A percentile compares a stretch with the other conserved stretches of the same genome.
phyloP scores from a whole-genome alignment of 148 eudicot species.

The Camellia granthamiana region DNA sequence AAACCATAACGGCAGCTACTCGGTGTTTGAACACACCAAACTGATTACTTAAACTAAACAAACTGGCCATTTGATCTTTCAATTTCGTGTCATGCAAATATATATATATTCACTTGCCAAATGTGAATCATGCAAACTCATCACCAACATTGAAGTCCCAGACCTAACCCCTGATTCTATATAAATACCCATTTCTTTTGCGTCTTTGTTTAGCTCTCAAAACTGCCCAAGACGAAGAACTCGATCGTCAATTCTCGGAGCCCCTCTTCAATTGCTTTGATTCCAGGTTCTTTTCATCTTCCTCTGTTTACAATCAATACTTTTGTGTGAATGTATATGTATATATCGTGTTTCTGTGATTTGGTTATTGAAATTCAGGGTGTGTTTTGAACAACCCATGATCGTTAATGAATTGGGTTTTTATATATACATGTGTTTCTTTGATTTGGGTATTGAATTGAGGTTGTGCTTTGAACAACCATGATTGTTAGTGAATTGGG shows the following conservation, averaged over 20 bases:
- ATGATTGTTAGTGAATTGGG: neutral
- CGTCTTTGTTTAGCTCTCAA: neutral
- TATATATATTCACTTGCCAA: neutral
- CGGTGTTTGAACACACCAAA: no score
- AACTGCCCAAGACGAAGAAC: neutral
- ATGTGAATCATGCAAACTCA: neutral
- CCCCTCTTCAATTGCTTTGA: neutral
- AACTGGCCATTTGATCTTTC: no score
- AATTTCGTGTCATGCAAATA: no score
- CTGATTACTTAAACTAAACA: no score
- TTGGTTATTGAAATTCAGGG: neutral
- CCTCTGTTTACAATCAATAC: neutral
- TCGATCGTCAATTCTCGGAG: neutral
- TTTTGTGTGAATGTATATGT: neutral
- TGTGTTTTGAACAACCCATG: neutral
- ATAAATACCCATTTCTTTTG: neutral
- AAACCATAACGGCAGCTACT: no score
- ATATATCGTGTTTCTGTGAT: neutral
- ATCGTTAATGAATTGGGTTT: neutral
- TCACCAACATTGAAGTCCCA: neutral
- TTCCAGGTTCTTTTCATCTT: slow-evolving; percentile 9
- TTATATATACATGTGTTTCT: no score
- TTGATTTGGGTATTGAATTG: neutral
- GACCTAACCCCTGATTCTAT: neutral
- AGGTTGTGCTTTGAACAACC: neutral